Conservation (phyloP, 2,329 filamentous ascomycete species). For the Ceratocystis cubensis region DNA sequence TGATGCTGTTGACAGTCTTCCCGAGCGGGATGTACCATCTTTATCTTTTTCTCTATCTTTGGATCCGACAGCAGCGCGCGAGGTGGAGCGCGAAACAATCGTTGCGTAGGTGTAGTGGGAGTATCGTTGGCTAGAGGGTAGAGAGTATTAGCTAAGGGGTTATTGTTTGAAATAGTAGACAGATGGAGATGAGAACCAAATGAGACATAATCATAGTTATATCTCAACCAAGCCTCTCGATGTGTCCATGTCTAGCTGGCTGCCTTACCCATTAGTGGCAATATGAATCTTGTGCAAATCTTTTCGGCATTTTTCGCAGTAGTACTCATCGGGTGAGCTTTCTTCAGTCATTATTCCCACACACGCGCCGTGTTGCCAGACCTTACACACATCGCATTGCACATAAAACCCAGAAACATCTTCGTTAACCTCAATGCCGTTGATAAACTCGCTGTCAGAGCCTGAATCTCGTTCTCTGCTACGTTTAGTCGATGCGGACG, state of each 20-base stretch:
- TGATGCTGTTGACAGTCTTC: conserved; percentile 37
- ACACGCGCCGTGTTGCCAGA: conserved; percentile 97
- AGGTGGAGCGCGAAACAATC: conserved; percentile 43
- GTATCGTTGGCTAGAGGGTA: conserved; percentile 44
- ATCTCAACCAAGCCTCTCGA: conserved; percentile 22
- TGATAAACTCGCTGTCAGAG: conserved; percentile 40
- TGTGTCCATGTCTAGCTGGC: not conserved
- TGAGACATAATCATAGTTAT: conserved; percentile 12
- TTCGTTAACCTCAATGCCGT: conserved; percentile 55
- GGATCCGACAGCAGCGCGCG: conserved; percentile 38
- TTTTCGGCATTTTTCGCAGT: conserved; percentile 87
- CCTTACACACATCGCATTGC: conserved; percentile 93
- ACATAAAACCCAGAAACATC: conserved; percentile 93
- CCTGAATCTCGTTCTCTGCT: conserved; percentile 38
- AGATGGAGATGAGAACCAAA: not conserved
- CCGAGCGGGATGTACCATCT: conserved; percentile 47
- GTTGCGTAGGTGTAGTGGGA: conserved; percentile 53
- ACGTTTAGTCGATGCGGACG: conserved; percentile 36
- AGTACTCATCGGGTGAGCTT: conserved; percentile 90
- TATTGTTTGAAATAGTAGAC: not conserved
- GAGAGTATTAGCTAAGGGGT: conserved; percentile 3
- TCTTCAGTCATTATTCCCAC: conserved; percentile 94
- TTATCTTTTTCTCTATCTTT: conserved; percentile 43
- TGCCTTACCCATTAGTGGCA: conserved; percentile 70
- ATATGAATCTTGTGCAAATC: conserved; percentile 77